Percentiles rank a stretch among this genome's conserved stretches.
Conservation (phyloP, 2,329 filamentous ascomycete genomes). For the Canariomyces notabilis region DNA sequence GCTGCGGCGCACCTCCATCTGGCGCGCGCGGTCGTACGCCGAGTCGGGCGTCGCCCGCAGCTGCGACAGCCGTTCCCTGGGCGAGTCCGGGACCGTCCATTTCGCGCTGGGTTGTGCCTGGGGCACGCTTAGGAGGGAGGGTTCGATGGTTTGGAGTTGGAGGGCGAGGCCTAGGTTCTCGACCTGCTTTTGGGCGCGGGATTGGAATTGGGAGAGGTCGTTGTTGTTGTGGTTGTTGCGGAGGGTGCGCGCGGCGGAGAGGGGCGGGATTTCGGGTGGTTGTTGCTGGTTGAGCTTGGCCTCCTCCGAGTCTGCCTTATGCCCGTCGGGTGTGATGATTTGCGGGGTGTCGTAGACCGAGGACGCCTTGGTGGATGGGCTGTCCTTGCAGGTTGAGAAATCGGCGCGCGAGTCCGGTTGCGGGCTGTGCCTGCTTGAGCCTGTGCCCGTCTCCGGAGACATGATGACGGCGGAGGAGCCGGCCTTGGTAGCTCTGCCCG, state of each 20-base stretch:
- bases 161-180: constrained; percentile 8
- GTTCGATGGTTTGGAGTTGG: not conserved
- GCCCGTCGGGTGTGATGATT: constrained; percentile 1
- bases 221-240: not conserved
- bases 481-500: not conserved
- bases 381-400: constrained; percentile 4
- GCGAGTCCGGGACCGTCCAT: constrained; percentile 18
- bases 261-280: constrained; percentile 9
- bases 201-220: not conserved
- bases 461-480: constrained; percentile 7
- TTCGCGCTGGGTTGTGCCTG: not conserved
- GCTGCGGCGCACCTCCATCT: constrained; percentile 20
- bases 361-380: constrained; percentile 13
- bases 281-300: not conserved
- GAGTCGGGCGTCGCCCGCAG: constrained; percentile 19
- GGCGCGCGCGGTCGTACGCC: constrained; percentile 21
- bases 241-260: constrained; percentile 5
- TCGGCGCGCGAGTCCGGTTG: not conserved
- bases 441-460: constrained; percentile 2
- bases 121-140: constrained; percentile 3
- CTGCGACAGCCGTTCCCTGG: constrained; percentile 18
- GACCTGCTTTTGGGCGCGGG: not conserved
- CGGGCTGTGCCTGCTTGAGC: constrained; percentile 5
- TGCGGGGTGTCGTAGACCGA: constrained; percentile 12
- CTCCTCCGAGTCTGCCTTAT: not conserved